Percentiles rank a stretch among this genome's conserved stretches.
These are phyloP conservation scores for Lentinula novae-zelandiae DNA, from an alignment of 1,284 basidiomycete genomes.

Conservation along the genomic window DNA sequence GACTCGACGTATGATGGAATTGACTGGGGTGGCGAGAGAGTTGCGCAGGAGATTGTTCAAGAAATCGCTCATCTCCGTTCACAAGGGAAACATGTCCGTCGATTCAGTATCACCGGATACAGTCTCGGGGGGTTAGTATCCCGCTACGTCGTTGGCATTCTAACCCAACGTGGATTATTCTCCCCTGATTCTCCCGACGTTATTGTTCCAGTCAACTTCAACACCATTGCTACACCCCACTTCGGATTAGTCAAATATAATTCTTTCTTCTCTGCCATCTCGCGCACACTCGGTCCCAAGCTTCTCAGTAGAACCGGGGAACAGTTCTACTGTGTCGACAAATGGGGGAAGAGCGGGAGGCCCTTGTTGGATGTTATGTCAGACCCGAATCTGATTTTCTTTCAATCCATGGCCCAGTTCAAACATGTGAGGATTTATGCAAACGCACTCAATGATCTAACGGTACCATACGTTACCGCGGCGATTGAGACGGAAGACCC, in stretches of 20 bases:
- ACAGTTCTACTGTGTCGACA: constrained; percentile 75
- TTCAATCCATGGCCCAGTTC: constrained; percentile 71
- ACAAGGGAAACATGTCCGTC: constrained; percentile 53
- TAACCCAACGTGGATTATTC: constrained; percentile 71
- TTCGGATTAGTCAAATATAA: constrained; percentile 63
- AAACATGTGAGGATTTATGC: constrained; percentile 77
- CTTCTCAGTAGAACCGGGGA: constrained; percentile 83
- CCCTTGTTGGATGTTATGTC: constrained; percentile 83
- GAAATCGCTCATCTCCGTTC: constrained; percentile 49
- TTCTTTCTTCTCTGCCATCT: constrained; percentile 56
- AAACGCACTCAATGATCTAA: constrained; percentile 79
- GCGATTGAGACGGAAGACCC: constrained; percentile 70
- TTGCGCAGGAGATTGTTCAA: constrained; percentile 59
- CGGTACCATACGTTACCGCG: constrained; percentile 81
- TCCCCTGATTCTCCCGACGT: constrained; percentile 35
- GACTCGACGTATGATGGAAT: constrained; percentile 63
- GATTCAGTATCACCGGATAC: constrained; percentile 76
- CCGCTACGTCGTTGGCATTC: constrained; percentile 74
- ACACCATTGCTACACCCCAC: constrained; percentile 81
- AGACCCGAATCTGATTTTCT: constrained; percentile 79
- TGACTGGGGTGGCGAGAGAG: constrained; percentile 60
- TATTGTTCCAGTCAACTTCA: constrained; percentile 67
- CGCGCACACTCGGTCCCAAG: constrained; percentile 64
- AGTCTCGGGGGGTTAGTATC: constrained; percentile 78
- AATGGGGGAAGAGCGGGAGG: constrained; percentile 65